Base-by-base conservation (phyloP, 108 stramenopile species). In the Chaetoceros tenuissimus region DNA sequence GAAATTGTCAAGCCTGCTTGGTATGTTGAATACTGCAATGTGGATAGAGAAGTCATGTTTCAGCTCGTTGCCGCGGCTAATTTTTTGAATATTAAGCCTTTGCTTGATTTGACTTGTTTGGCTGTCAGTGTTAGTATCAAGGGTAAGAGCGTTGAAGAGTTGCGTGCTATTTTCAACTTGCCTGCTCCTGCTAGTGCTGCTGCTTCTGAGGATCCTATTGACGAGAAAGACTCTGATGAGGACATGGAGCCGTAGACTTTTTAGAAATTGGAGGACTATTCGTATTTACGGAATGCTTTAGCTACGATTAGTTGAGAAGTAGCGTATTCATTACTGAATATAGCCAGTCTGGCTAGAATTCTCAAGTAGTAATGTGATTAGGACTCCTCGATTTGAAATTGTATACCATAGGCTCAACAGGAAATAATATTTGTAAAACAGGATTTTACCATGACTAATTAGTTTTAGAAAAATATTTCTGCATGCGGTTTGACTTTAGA, bases 1-100 rank as follows among this genome's bases (percentile, higher is more conserved):
- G 93, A 96, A 50, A 80, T 99, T 31, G 99, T 99, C 22, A 95
- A 98, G 68, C 77, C 63, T 5, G 73, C 89, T 58, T 99, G 96
- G 97, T 98, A 98, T 71, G 96, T 96, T 0, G 78, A 86, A 27
- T 99, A 94, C 62, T 92, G 96, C 30, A 61, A 81, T 2, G 63
- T 85, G 31, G 84, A 85, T 48, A 64, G 64, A 20, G 80, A 78
- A 19, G 65, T 83, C 72, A 34, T 91, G 20, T 91, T 87, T 66
- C 80, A 91, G 26, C 50, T 91, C 50, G 57, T 87, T 40, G 80
- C 77, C 16, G 84, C 89, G 1, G 85, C 85, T 10, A 91, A 91
- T 59, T 91, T 74, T 30, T 83, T 91, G 84, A 67, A 69, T 2
- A 87, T 91, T 60, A 83, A 91, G 57, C 81, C 85, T 24, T 68